Conservation (phyloP, 148 eudicot genomes). For the Cornus controversa region DNA sequence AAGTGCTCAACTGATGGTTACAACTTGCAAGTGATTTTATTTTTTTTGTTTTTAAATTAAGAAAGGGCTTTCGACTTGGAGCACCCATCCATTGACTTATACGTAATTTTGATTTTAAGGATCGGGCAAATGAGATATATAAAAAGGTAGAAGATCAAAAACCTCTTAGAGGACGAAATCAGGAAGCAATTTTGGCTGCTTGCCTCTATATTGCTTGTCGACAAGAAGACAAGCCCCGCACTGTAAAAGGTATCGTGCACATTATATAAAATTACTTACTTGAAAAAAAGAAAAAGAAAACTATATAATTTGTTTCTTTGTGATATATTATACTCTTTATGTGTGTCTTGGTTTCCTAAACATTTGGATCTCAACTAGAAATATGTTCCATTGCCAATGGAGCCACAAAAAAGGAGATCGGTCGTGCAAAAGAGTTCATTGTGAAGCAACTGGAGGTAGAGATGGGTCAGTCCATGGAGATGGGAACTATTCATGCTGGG, state of each 20-base stretch:
- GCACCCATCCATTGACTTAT: neutral
- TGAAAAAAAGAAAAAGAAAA: too few relatives aligned
- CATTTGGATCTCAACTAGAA: slow-evolving; percentile 20
- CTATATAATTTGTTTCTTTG: neutral
- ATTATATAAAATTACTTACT: neutral
- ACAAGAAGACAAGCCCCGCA: slow-evolving; percentile 61
- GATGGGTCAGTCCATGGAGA: slow-evolving; percentile 43
- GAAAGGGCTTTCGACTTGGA: neutral
- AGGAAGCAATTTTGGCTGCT: slow-evolving; percentile 55
- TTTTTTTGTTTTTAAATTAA: neutral
- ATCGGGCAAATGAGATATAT: slow-evolving; percentile 63
- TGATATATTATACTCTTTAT: neutral
- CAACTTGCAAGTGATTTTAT: too few relatives aligned
- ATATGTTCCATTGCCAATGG: slow-evolving; percentile 62
- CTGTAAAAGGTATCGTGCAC: slow-evolving; percentile 38
- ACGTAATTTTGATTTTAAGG: slow-evolving; percentile 20
- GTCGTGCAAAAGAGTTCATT: slow-evolving; percentile 49
- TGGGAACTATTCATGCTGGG: slow-evolving; percentile 33
- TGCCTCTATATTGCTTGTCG: slow-evolving; percentile 65
- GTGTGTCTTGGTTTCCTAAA: neutral
- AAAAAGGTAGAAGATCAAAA: slow-evolving; percentile 56
- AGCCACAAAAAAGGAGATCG: slow-evolving; percentile 60
- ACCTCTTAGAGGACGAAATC: slow-evolving; percentile 50
- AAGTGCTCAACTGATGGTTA: too few relatives aligned
- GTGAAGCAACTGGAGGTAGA: slow-evolving; percentile 56